Evolutionary conservation across 352 stramenopile species (phyloP).

Genomic region (Globisporangium cederbergense): DNA sequence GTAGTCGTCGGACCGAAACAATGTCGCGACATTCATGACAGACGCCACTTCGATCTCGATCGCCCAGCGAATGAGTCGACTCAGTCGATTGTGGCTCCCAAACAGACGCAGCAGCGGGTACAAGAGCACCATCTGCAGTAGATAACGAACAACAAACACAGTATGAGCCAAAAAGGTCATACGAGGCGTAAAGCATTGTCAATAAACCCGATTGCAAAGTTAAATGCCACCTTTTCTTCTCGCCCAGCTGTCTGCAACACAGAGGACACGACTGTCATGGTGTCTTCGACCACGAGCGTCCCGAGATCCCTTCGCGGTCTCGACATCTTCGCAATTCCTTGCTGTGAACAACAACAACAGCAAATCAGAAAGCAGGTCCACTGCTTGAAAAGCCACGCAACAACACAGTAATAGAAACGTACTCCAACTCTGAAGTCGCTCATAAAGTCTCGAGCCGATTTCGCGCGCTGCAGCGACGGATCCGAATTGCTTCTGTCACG

Average conservation of each 20-base stretch:
- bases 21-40: slow-evolving; percentile 71
- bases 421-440: slow-evolving; percentile 31
- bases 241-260: slow-evolving; percentile 68
- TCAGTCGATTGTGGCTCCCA: slow-evolving; percentile 52
- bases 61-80: slow-evolving; percentile 62
- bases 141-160: neutral
- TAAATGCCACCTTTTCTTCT: slow-evolving; percentile 58
- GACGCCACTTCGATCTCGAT: slow-evolving; percentile 76
- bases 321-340: slow-evolving; percentile 20
- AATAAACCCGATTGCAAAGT: neutral
- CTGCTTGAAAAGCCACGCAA: no score
- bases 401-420: slow-evolving; percentile 10
- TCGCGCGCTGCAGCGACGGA: slow-evolving; percentile 22
- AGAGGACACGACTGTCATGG: slow-evolving; percentile 69
- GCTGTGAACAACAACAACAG: neutral
- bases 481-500: slow-evolving; percentile 1
- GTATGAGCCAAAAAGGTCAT: no score
- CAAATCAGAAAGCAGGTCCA: neutral
- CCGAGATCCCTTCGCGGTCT: slow-evolving; percentile 41
- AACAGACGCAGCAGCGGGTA: slow-evolving; percentile 65
- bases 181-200: no score
- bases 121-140: slow-evolving; percentile 45
- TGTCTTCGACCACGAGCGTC: slow-evolving; percentile 60
- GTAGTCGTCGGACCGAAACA: slow-evolving; percentile 78
- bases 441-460: slow-evolving; percentile 43